Evolutionary conservation across 805 yeast species (phyloP).

Genomic region (Candida vartiovaarae): DNA sequence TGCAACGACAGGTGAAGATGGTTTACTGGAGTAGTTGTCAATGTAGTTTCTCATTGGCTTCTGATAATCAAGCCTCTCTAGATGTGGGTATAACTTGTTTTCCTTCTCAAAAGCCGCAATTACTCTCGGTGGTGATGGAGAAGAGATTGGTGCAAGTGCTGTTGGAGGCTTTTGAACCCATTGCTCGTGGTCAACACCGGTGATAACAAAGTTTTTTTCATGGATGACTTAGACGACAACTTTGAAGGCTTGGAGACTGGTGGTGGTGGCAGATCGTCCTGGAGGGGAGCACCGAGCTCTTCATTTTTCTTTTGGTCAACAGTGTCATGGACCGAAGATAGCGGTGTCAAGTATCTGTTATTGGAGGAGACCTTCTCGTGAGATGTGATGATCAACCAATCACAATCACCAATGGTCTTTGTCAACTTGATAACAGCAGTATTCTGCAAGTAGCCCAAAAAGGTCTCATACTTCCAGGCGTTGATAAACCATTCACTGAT

Average conservation of each 20-base stretch:
- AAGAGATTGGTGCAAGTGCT: no score
- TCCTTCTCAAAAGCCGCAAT: no score
- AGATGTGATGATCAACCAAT: constrained; percentile 30
- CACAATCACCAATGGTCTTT: constrained; percentile 32
- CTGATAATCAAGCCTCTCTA: neutral
- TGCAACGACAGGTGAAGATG: neutral
- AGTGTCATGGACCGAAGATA: constrained; percentile 14
- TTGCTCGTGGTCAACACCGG: no score
- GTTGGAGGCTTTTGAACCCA: no score
- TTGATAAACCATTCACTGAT: constrained; percentile 33
- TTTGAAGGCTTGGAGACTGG: no score
- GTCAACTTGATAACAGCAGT: constrained; percentile 30
- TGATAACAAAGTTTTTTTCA: no score
- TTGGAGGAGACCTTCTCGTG: constrained; percentile 25
- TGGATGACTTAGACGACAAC: no score
- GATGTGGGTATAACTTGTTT: neutral
- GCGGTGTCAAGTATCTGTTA: constrained; percentile 24
- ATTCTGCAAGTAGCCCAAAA: constrained; percentile 27
- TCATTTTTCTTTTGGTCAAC: constrained; percentile 12
- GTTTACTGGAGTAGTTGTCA: neutral
- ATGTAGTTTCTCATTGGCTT: neutral
- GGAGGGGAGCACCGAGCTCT: constrained; percentile 5
- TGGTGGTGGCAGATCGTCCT: no score
- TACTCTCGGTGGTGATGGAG: no score
- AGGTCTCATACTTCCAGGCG: constrained; percentile 34